These are phyloP conservation scores for Spongospora subterranea DNA, from an alignment of 208 protist species.

Conservation along the genomic window DNA sequence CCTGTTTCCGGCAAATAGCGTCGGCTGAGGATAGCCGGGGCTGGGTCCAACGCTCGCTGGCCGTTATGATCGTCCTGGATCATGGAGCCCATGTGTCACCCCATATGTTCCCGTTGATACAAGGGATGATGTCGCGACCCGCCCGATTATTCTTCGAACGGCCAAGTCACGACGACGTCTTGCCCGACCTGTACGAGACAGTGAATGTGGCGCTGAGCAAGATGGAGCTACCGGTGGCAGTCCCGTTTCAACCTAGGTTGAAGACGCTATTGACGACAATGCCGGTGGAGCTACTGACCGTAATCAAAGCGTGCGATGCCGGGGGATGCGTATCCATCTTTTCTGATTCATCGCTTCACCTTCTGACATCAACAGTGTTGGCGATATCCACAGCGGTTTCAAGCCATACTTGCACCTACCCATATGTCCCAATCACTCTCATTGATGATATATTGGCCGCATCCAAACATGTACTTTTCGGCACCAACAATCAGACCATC, in stretches of 20 bases:
- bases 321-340: not conserved
- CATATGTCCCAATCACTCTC: not conserved
- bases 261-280: not conserved
- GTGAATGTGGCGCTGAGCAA: too few species aligned
- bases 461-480: not conserved
- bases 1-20: not conserved
- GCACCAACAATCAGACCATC: not conserved
- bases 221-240: too few species aligned
- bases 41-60: not conserved
- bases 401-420: not conserved
- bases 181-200: too few species aligned
- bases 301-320: not conserved
- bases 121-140: not conserved
- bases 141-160: not conserved
- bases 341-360: not conserved
- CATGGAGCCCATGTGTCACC: not conserved
- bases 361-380: slow-evolving; percentile 30
- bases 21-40: not conserved
- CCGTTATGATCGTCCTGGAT: not conserved
- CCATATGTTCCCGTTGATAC: not conserved
- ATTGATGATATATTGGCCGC: not conserved
- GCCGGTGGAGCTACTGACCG: not conserved
- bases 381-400: not conserved
- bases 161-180: not conserved
- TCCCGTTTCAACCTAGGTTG: not conserved